Conservation (phyloP, 2,329 filamentous ascomycete genomes). For the Talaromyces sp. region DNA sequence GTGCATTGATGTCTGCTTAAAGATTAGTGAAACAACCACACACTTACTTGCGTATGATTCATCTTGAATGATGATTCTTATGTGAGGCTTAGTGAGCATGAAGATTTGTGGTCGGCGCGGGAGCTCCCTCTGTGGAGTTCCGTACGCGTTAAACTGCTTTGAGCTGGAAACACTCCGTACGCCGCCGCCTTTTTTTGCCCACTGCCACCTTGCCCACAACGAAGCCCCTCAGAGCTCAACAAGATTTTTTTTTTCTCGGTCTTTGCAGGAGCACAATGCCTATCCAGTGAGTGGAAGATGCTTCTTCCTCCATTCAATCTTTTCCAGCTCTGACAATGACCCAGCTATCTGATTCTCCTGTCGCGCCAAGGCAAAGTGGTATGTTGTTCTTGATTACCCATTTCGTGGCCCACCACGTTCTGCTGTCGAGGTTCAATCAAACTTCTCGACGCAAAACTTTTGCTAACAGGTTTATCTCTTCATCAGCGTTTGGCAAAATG, state of each 20-base stretch:
- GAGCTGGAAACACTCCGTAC: neutral
- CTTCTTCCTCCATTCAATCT: neutral
- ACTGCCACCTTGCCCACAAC: conserved; percentile 21
- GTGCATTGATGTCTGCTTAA: neutral
- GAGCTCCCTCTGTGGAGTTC: conserved; percentile 15
- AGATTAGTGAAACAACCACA: neutral
- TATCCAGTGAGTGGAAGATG: conserved; percentile 19
- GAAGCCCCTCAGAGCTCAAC: conserved; percentile 12
- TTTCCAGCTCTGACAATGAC: conserved; percentile 24
- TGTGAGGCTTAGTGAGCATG: neutral
- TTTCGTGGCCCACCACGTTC: conserved; percentile 41
- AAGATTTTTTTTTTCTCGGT: conserved; percentile 1
- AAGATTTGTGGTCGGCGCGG: neutral
- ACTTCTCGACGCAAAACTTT: conserved; percentile 31
- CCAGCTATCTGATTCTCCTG: conserved; percentile 92
- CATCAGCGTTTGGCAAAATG: conserved; percentile 93
- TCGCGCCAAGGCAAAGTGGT: conserved; percentile 99
- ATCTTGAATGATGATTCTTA: neutral
- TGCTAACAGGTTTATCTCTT: conserved; percentile 37
- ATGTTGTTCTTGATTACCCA: conserved; percentile 40
- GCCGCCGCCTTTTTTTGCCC: conserved; percentile 20
- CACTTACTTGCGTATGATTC: neutral
- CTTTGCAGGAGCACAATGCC: conserved; percentile 15
- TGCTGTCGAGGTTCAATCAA: conserved; percentile 22
- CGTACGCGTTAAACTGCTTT: conserved; percentile 14